Evolutionary conservation across 2,329 filamentous ascomycete genomes (phyloP), one percentile per base, ranked within the genome.

Genomic region (Neoscytalidium dimidiatum): DNA sequence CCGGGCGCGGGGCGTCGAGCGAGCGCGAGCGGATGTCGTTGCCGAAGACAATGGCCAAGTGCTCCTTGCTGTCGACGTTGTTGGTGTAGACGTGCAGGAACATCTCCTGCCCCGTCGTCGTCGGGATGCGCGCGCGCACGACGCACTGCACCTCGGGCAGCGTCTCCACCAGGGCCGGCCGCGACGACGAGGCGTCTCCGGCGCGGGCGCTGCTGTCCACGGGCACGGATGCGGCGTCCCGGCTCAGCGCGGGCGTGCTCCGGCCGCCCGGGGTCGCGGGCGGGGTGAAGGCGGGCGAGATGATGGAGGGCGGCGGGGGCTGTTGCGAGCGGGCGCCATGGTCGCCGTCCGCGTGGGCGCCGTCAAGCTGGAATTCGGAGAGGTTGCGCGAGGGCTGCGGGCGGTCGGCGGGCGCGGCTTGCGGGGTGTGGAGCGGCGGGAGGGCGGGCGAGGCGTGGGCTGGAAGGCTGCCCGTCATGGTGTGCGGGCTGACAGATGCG

Each of bases 41-140:
- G 2, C 95, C 95, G 77, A 99, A 99, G 0, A 99, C 95, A 73
- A 99, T 98, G 19, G 95, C 95, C 60, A 99, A 81, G 76, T 99
- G 95, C 75, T 99, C 95, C 79, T 99, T 99, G 69, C 90, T 92
- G 77, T 99, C 95, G 6, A 92, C 88, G 71, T 91, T 91, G 79
- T 99, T 99, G 68, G 89, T 89, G 80, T 99, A 99, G 0, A 98
- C 83, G 74, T 99, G 94, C 60, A 99, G 80, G 78, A 96, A 99
- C 93, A 99, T 98, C 78, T 99, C 94, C 11, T 93, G 91, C 3
- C 94, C 94, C 0, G 86, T 88, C 2, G 92, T 94, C 0, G 94
- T 98, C 0, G 95, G 95, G 71, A 99, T 99, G 63, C 95, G 90
- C 19, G 95, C 95, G 69, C 95, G 90, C 56, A 98, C 95, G 69